Base-by-base conservation (phyloP, 2,329 filamentous ascomycete species). In the Alternaria gansuensis region DNA sequence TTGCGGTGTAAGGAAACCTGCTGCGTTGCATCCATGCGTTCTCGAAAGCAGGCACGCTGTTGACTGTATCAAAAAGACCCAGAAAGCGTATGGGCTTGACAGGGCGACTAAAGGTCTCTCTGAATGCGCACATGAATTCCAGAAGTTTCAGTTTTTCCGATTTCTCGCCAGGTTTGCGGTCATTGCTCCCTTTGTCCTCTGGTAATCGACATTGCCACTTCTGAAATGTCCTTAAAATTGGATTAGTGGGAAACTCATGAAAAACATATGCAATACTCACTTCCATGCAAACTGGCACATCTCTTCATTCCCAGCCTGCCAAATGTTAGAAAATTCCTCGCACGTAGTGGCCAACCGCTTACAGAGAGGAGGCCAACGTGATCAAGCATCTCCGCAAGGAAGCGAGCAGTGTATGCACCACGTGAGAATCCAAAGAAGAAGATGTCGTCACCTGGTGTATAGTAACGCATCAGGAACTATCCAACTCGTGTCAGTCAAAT, bases 261-360 rank as follows among this genome's bases (percentile, higher is more conserved):
- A 7, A 21, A 7, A n/a, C 14, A 2, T 10, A 21, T n/a, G 24
- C 2, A 5, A 8, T 6, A 64, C 69, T 57, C 50, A 73, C 73
- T 90, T 93, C 91, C 91, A 95, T 0, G 90, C 91, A 73, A 96
- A 96, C 4, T 85, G 83, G 51, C 92, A 87, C 87, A 95, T 89
- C 66, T 95, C 92, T 71, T 96, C 90, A 67, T 96, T 96, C 10
- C 92, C 91, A 51, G 90, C 88, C 70, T 75, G 34, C 3, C 6
- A 5, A 10, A 11, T n/a, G 11, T 45, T 41, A 51, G 23, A 51
- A 13, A n/a, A 29, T 26, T 31, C 10, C 34, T 31, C 13, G 52
- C 11, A 34, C 2, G 14, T 9, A 17, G 21, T 33, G 29, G 8
- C 11, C 43, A 8, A 13, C 9, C 33, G 56, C 68, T 67, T 60